Evolutionary conservation across 495 filamentous ascomycete species (phyloP), one percentile per base, ranked within the genome.

Genomic region (Neurospora tetrasperma): DNA sequence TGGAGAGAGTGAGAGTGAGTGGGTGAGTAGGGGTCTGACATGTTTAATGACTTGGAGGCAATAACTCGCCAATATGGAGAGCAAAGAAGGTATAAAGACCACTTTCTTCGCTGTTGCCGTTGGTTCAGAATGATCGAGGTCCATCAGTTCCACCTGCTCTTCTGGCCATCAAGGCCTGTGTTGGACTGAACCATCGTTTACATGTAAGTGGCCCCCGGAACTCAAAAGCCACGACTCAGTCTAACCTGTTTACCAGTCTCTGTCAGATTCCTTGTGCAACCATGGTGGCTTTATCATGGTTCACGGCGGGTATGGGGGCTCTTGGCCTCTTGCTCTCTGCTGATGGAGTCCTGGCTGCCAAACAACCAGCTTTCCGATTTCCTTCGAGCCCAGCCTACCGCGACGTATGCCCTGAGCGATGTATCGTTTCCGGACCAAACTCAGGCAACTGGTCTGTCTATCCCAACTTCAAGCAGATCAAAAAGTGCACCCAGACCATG

Each of bases 391-490:
- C 54, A 35, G 23, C 69, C 18, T 27, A n/a, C 2, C 9, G 39
- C 39, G 75, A 76, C 46, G 42, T 70, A 31, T 83, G 82, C 74
- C 82, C 80, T 16, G 71, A 73, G 62, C 74, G 76, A 73, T 83
- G 82, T 75, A 71, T 38, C 70, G 71, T 76, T 11, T 74, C 79
- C 1, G 82, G 82, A 4, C 77, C 81, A 3, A 76, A 76, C 71
- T 42, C 76, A 2, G 71, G 43, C 1, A 82, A 81, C 44, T 82
- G 81, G 81, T 80, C 81, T 59, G 74, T 74, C 39, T 82, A 82
- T 48, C 80, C 70, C 54, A 75, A 78, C 69, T 70, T 82, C 39
- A 62, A 76, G 3, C 68, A 76, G 72, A 42, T 79, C 62, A 48
- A 71, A 18, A 66, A 38, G 9, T 83, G 81, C 73, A 41, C 77